Evolutionary conservation across 2,329 filamentous ascomycete genomes (phyloP), one percentile per base, ranked within the genome.

Genomic region (Sclerotiophoma versabilis): DNA sequence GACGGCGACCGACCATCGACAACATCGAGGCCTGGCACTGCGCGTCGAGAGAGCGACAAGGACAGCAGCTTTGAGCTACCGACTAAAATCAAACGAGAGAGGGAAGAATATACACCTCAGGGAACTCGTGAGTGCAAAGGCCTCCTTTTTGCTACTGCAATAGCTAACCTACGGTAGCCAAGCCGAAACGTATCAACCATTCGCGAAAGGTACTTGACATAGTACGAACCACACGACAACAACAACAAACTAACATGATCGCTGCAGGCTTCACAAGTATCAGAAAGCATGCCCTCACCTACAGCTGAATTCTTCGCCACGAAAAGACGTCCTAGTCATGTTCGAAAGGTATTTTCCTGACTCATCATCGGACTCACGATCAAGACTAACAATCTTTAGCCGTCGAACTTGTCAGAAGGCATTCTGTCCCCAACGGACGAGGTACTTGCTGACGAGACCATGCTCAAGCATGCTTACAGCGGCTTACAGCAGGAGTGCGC

Each of bases 41-140:
- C 59, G 20, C 52, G 61, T 7, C 53, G 42, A n/a, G 63, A 66
- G 6, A 46, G 42, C 4, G 47, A 64, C 14, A 42, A 58, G n/a
- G 63, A 29, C 10, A 65, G 59, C n/a, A 65, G 56, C 53, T 29
- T 61, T 44, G 29, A 50, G 22, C 17, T 51, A 20, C 51, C 51
- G 8, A 52, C 39, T 20, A 66, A 58, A n/a, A 61, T 66, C 22
- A 69, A 69, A 39, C 65, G 66, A 12, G 64, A 68, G 49, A 59
- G 63, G 17, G 64, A 66, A 25, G 65, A 64, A 25, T 62, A 68
- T 26, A 57, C 60, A 52, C 11, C 65, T 50, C 3, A 66, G 55
- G 37, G 67, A 60, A 52, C 63, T 55, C 45, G 61, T 61, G 17
- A 57, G 65, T 39, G 12, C 19, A 34, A 25, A 4, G 17, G 2